These are phyloP conservation scores for Pseudoneurospora amorphoporcata DNA, from an alignment of 495 filamentous ascomycete genomes.

Conservation along the genomic window DNA sequence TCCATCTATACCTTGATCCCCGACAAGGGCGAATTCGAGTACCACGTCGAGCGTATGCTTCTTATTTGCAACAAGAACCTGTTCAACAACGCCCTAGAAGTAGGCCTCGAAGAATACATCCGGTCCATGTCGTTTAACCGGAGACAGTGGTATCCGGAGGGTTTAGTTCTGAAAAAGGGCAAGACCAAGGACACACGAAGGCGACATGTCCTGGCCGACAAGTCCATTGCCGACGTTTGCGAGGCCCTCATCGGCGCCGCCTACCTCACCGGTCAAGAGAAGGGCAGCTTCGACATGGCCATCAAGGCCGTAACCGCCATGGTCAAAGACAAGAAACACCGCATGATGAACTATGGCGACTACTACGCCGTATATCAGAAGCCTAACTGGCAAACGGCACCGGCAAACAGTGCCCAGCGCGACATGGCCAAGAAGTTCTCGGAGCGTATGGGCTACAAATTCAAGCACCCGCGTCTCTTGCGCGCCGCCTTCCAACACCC, in stretches of 20 bases:
- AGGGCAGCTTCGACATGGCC: constrained; percentile 59
- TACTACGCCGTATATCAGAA: constrained; percentile 62
- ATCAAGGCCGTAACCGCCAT: constrained; percentile 72
- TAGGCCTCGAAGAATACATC: constrained; percentile 66
- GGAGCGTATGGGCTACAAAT: constrained; percentile 63
- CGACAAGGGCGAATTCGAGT: constrained; percentile 72
- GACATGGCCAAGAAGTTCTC: constrained; percentile 59
- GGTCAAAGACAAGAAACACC: constrained; percentile 58
- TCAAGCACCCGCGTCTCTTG: constrained; percentile 65
- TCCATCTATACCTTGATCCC: constrained; percentile 66
- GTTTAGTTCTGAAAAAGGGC: constrained; percentile 46
- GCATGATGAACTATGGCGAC: constrained; percentile 54
- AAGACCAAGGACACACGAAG: constrained; percentile 32
- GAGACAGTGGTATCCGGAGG: constrained; percentile 73
- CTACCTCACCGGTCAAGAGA: constrained; percentile 47
- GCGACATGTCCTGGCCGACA: constrained; percentile 65
- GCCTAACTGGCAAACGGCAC: constrained; percentile 58
- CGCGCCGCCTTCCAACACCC: constrained; percentile 84
- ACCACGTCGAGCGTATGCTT: constrained; percentile 83
- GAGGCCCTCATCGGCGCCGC: constrained; percentile 92
- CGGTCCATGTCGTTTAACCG: constrained; percentile 74
- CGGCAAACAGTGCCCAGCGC: constrained; percentile 48
- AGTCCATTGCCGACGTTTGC: constrained; percentile 93
- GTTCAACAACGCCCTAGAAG: constrained; percentile 59
- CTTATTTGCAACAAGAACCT: constrained; percentile 90